Evolutionary conservation across 1,139 yeast species (phyloP), one percentile per base, ranked within the genome.

Genomic region (Scheffersomyces insectosa): DNA sequence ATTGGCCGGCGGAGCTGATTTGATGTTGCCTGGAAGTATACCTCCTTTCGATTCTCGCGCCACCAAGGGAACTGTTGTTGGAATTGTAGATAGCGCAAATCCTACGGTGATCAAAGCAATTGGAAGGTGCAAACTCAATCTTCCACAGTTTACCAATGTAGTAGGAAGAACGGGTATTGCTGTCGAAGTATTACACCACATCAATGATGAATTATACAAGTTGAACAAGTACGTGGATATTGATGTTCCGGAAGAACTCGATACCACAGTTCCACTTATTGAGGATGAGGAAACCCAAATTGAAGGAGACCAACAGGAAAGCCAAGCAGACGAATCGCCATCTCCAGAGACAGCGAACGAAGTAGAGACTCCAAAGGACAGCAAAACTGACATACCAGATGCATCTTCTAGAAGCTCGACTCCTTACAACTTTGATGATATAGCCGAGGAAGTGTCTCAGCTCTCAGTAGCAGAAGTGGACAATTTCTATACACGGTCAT

Each of bases 11-110:
- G 97, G 97, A 7, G 97, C 98, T 0, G 85, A 91, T 60, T 71
- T 93, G 54, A 91, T 93, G 97, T 72, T 88, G 30, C 95, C 96
- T 0, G 99, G 99, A 0, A 82, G 93, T 3, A 71, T 87, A 5
- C 87, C 89, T 0, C 96, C 96, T 0, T 84, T 86, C 55, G 89
- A 85, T 38, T 40, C 52, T 0, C 46, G 72, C 34, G 58, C 80
- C 4, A 56, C 54, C 2, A 65, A 65, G 41, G 91, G 85, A 1
- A 56, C 75, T 0, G 60, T 85, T n/a, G 96, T 88, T 13, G 96
- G 88, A 0, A 74, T 93, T 30, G 88, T 83, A 0, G 79, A 80
- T 47, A 70, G 72, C 31, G 70, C 75, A n/a, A 58, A 71, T 20
- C 95, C 96, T 0, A 63, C 75, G 2, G 84, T 85, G 11, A 76